Evolutionary conservation across 768 basidiomycete genomes (phyloP), one percentile per base, ranked within the genome.

Genomic region (Suillus alpinus): DNA sequence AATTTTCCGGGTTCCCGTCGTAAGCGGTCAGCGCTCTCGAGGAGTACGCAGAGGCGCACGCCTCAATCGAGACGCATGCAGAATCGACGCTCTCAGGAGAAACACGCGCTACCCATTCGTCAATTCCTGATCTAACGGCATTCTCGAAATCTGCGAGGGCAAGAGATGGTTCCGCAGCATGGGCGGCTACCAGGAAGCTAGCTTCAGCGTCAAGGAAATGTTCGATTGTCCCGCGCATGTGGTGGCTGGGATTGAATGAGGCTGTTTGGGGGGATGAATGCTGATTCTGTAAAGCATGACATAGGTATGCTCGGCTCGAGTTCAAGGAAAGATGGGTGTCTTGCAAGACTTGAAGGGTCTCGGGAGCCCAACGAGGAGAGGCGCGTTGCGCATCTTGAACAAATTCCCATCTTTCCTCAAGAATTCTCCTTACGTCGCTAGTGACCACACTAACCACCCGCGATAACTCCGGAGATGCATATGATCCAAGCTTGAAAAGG

Each of bases 81-180:
- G 56, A 18, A n/a, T 65, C 52, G 0, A 16, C 43, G 6, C 57
- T 5, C 0, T 12, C 34, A 9, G 18, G 4, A 20, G 4, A 49
- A 39, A 68, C 71, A 53, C 1, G n/a, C 9, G 39, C 43, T 13
- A 77, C 67, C 79, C 79, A 81, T 9, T 32, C 49, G 34, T 75
- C 73, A 2, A 82, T 66, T 26, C 62, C 14, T 72, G 58, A 13
- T 70, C 62, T 55, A 78, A 71, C 8, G 66, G 62, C 2, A 32
- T 41, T 39, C 63, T 82, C 80, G 16, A 82, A 73, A 56, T 82
- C 81, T 7, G 67, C 71, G 0, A 82, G 60, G 0, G 61, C 34
- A 56, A 68, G 6, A 6, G 55, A 14, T 4, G 71, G 62, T 2
- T 73, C 71, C 0, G 49, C 23, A 29, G 10, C 0, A 37, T 62